These are phyloP conservation scores for Erucastrum elatum DNA, from an alignment of 345 rosid genomes.

Conservation along the genomic window DNA sequence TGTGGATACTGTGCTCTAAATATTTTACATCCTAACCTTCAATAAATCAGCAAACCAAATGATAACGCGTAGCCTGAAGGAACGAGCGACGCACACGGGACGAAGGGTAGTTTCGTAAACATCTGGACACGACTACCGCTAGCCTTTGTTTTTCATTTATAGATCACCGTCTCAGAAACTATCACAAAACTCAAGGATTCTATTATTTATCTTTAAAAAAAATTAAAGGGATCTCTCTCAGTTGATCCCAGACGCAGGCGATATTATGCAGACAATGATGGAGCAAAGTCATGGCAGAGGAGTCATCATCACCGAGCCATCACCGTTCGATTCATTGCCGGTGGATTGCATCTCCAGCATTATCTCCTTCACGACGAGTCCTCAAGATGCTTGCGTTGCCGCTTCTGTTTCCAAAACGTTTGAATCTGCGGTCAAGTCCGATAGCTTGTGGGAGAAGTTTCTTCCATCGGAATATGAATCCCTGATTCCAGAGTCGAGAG, in stretches of 20 bases:
- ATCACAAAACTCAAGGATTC: too few species aligned
- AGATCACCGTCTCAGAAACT: neutral
- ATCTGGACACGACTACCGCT: neutral
- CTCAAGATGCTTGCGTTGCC: slow-evolving; percentile 47
- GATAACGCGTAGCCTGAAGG: neutral
- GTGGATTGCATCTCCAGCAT: slow-evolving; percentile 50
- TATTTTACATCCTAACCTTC: neutral
- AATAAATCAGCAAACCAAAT: neutral
- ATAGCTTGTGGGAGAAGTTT: slow-evolving; percentile 58
- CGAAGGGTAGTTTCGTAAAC: neutral
- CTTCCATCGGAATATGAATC: slow-evolving; percentile 41
- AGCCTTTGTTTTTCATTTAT: neutral
- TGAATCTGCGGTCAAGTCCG: slow-evolving; percentile 45
- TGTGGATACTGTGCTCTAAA: too few species aligned
- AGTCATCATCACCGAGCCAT: neutral
- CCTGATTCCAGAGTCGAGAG: slow-evolving; percentile 31
- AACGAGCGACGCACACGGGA: neutral
- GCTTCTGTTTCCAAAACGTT: slow-evolving; percentile 47
- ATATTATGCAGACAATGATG: neutral
- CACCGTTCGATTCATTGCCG: slow-evolving; percentile 29
- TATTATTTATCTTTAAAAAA: too few species aligned
- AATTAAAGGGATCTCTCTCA: too few species aligned
- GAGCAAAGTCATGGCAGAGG: neutral
- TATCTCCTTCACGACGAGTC: slow-evolving; percentile 45
- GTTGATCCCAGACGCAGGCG: too few species aligned